A percentile compares a stretch with the other conserved stretches of the same genome.
These are phyloP conservation scores for Herpotrichia juniperi DNA, from an alignment of 2,329 filamentous ascomycete genomes.

Conservation along the genomic window DNA sequence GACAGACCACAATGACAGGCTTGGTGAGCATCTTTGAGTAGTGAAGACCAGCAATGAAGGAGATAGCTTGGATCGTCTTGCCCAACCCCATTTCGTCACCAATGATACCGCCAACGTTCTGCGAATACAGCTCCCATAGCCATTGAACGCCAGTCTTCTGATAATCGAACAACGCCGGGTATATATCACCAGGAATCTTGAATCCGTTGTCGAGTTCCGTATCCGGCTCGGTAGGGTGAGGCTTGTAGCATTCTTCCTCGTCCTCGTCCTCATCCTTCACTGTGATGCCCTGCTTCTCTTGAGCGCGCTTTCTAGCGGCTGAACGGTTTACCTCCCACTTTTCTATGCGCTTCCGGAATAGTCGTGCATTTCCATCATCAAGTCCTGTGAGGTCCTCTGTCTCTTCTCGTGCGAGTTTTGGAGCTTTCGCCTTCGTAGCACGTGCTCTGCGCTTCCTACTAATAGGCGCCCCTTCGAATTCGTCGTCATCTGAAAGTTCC, in stretches of 20 bases:
- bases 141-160: constrained; percentile 97
- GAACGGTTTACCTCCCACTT: constrained; percentile 74
- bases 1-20: constrained; percentile 89
- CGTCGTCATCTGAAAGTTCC: constrained; percentile 45
- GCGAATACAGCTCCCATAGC: constrained; percentile 89
- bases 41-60: constrained; percentile 88
- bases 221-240: constrained; percentile 82
- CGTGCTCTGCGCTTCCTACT: constrained; percentile 47
- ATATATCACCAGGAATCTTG: constrained; percentile 88
- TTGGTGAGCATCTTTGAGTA: constrained; percentile 85
- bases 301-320: constrained; percentile 60
- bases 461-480: constrained; percentile 45
- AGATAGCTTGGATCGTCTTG: constrained; percentile 83
- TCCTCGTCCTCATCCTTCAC: constrained; percentile 42
- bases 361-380: constrained; percentile 86
- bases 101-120: constrained; percentile 90
- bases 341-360: constrained; percentile 77
- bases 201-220: constrained; percentile 76
- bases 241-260: constrained; percentile 78
- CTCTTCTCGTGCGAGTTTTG: constrained; percentile 30
- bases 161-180: constrained; percentile 90
- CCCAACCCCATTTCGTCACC: constrained; percentile 99
- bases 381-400: constrained; percentile 66
- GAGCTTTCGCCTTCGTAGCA: constrained; percentile 29
- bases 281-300: constrained; percentile 38